Evolutionary conservation across 768 basidiomycete genomes (phyloP).

Genomic region (Tylopilus rubrobrunneus): DNA sequence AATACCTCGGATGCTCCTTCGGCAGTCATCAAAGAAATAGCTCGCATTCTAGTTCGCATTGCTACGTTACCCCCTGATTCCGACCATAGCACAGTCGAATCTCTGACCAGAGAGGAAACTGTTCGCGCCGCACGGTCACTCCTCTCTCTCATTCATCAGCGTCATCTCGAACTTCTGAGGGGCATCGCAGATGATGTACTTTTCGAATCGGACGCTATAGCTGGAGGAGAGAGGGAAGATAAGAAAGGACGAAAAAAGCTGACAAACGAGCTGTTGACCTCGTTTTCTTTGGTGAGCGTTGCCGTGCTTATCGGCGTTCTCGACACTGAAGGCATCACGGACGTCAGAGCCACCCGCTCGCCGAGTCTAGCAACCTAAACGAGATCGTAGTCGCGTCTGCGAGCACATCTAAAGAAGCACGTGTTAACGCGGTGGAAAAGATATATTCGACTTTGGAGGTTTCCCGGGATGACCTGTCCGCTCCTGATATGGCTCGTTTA

Average conservation of each 20-base stretch:
- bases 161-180: conserved; percentile 51
- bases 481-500: conserved; percentile 34
- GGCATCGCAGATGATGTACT: conserved; percentile 37
- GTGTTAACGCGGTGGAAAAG: conserved; percentile 55
- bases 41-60: conserved; percentile 21
- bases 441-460: conserved; percentile 42
- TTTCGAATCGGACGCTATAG: conserved; percentile 16
- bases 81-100: background rate
- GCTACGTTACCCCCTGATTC: conserved; percentile 7
- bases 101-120: conserved; percentile 5
- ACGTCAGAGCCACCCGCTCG: conserved; percentile 20
- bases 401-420: conserved; percentile 56
- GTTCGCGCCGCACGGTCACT: conserved; percentile 30
- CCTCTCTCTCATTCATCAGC: conserved; percentile 61
- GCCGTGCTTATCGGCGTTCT: background rate
- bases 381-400: conserved; percentile 52
- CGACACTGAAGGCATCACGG: background rate
- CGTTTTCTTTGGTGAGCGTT: conserved; percentile 51
- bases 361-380: conserved; percentile 34
- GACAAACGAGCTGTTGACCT: conserved; percentile 53
- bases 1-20: conserved; percentile 7
- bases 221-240: conserved; percentile 17
- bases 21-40: conserved; percentile 19
- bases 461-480: conserved; percentile 18
- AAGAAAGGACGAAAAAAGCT: conserved; percentile 35